Evolutionary conservation across 1,139 yeast genomes (phyloP).

Genomic region (Torulaspora pretoriensis): DNA sequence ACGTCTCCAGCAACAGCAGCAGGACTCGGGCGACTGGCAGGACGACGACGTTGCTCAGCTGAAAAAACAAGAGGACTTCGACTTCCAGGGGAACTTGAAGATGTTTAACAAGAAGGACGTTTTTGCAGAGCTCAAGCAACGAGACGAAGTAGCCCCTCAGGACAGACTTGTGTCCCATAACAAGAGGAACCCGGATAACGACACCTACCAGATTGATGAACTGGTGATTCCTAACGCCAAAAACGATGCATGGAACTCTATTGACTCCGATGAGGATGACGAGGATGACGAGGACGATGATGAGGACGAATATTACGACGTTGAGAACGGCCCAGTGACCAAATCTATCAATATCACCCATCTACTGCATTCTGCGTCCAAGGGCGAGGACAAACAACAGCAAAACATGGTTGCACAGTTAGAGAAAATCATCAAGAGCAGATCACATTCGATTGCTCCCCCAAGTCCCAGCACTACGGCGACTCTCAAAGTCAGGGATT

Average conservation of each 20-base stretch:
- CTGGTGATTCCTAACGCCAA: slow-evolving; percentile 59
- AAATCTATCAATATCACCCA: slow-evolving; percentile 37
- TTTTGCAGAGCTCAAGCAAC: slow-evolving; percentile 67
- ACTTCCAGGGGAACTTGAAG: slow-evolving; percentile 76
- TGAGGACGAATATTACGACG: slow-evolving; percentile 19
- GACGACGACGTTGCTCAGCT: slow-evolving; percentile 49
- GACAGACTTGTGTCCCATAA: slow-evolving; percentile 75
- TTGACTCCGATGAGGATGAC: slow-evolving; percentile 13
- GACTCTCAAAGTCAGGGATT: slow-evolving; percentile 21
- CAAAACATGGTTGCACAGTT: slow-evolving; percentile 23
- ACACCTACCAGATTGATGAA: slow-evolving; percentile 61
- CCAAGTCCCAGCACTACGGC: slow-evolving; percentile 13
- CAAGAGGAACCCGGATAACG: slow-evolving; percentile 38
- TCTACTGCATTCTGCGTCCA: slow-evolving; percentile 28
- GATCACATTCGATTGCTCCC: slow-evolving; percentile 11
- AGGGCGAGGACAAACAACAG: slow-evolving; percentile 13
- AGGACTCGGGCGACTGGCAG: slow-evolving; percentile 44
- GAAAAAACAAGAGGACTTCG: slow-evolving; percentile 65
- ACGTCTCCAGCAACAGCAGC: slow-evolving; percentile 10
- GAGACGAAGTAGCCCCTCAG: slow-evolving; percentile 57
- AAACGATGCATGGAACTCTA: slow-evolving; percentile 54
- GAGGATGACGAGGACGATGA: slow-evolving; percentile 18
- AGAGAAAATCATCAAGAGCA: slow-evolving; percentile 24
- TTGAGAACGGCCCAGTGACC: slow-evolving; percentile 24
- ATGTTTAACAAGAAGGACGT: slow-evolving; percentile 80